These are phyloP conservation scores for Trypanosoma congolense DNA, from an alignment of 208 protist species.

Conservation along the genomic window DNA sequence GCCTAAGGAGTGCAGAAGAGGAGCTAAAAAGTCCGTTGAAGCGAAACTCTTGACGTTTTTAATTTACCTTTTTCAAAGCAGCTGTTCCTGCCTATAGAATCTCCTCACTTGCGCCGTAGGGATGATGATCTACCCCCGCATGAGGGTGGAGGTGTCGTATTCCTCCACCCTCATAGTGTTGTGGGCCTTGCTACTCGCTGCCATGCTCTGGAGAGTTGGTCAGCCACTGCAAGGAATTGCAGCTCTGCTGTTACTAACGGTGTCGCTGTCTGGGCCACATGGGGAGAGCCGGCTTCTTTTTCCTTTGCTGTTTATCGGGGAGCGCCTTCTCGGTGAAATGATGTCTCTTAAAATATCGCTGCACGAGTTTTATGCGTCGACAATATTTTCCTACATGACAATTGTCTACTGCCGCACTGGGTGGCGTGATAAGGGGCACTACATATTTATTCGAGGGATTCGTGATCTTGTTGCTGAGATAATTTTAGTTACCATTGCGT, in stretches of 20 bases:
- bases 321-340: slow-evolving; percentile 52
- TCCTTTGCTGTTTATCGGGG: slow-evolving; percentile 75
- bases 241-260: slow-evolving; percentile 43
- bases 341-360: slow-evolving; percentile 39
- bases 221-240: slow-evolving; percentile 39
- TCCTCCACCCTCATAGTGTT: slow-evolving; percentile 70
- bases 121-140: slow-evolving; percentile 27
- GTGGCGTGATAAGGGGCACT: slow-evolving; percentile 26
- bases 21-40: no score
- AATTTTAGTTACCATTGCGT: slow-evolving; percentile 49
- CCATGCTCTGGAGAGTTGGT: slow-evolving; percentile 40
- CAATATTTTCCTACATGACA: slow-evolving; percentile 71
- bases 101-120: slow-evolving; percentile 1
- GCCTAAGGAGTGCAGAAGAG: no score
- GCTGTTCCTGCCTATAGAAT: neutral
- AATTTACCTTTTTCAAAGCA: neutral
- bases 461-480: slow-evolving; percentile 45
- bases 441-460: slow-evolving; percentile 32
- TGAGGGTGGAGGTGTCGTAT: slow-evolving; percentile 72
- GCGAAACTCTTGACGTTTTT: no score
- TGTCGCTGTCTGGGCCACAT: slow-evolving; percentile 57
- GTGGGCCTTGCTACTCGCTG: slow-evolving; percentile 50
- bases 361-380: slow-evolving; percentile 79
- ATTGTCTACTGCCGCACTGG: slow-evolving; percentile 36
- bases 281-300: slow-evolving; percentile 75